Percentiles rank a stretch among this genome's conserved stretches.
phyloP scores from a whole-genome alignment of 2,329 filamentous ascomycete species.

The Waltergamsia citrina region DNA sequence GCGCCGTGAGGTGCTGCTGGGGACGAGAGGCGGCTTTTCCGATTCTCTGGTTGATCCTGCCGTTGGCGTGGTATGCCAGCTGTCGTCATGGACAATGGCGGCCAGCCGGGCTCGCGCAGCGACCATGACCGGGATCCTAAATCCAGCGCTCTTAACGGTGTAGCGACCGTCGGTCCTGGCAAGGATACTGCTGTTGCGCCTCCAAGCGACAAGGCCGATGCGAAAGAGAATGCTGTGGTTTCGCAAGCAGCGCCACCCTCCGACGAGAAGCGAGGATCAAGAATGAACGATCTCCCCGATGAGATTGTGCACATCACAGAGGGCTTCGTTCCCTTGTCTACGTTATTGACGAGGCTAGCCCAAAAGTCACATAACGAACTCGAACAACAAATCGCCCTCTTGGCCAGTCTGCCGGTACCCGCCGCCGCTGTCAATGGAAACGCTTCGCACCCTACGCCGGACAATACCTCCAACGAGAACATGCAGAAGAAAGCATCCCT shows the following conservation, averaged over 20 bases:
- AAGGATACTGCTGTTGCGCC: constrained; percentile 10
- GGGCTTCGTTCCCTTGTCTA: constrained; percentile 67
- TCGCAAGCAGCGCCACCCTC: constrained; percentile 9
- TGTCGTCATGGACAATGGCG: constrained; percentile 45
- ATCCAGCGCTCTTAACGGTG: constrained; percentile 34
- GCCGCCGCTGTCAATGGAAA: constrained; percentile 41
- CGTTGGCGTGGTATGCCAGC: constrained; percentile 34
- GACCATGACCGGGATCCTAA: constrained; percentile 43
- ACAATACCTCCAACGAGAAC: constrained; percentile 56
- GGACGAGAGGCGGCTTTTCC: not conserved
- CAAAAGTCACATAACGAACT: constrained; percentile 78
- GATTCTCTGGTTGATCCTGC: not conserved
- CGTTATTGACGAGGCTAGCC: constrained; percentile 66
- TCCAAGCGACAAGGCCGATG: constrained; percentile 10
- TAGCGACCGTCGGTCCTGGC: constrained; percentile 12
- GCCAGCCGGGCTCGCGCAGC: constrained; percentile 40
- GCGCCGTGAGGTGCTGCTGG: constrained; percentile 4
- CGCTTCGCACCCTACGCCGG: constrained; percentile 22
- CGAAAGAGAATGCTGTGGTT: constrained; percentile 12
- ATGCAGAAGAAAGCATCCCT: constrained; percentile 66
- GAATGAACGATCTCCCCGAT: constrained; percentile 50
- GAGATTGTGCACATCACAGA: constrained; percentile 63
- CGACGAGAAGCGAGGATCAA: constrained; percentile 15
- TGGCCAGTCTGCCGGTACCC: constrained; percentile 59
- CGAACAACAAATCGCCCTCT: constrained; percentile 55